A percentile compares a stretch with the other conserved stretches of the same genome.
Conservation (phyloP, 306 rosid genomes). For the Neltuma alba region DNA sequence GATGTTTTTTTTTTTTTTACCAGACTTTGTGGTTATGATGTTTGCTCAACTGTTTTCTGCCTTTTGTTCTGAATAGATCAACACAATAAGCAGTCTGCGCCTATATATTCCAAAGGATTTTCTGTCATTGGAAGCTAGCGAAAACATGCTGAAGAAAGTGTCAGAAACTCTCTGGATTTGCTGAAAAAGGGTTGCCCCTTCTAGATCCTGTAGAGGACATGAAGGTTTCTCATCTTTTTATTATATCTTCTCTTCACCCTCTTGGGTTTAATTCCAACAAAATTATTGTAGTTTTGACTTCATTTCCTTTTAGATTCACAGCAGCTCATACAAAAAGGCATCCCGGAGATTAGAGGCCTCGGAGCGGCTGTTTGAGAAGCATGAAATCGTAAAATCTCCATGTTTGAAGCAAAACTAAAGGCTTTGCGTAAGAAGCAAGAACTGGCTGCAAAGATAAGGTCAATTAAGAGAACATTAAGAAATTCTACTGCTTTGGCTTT, state of each 20-base stretch:
- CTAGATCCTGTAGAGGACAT: constrained; percentile 96
- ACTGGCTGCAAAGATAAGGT: constrained; percentile 68
- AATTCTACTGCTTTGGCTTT: constrained; percentile 83
- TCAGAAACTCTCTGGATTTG: constrained; percentile 74
- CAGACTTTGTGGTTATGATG: not conserved
- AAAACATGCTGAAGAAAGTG: constrained; percentile 80
- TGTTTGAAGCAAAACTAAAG: constrained; percentile 82
- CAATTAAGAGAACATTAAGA: constrained; percentile 73
- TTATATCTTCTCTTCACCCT: not conserved
- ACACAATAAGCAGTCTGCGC: constrained; percentile 66
- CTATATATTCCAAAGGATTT: constrained; percentile 85
- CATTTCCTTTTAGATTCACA: constrained; percentile 60
- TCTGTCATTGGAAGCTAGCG: constrained; percentile 78
- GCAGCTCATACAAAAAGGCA: constrained; percentile 70
- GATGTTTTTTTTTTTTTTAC: too few species aligned
- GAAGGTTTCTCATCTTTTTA: constrained; percentile 53
- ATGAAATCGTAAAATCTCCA: constrained; percentile 78
- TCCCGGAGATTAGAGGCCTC: constrained; percentile 84
- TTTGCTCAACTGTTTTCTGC: constrained; percentile 26
- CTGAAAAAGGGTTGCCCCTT: constrained; percentile 75
- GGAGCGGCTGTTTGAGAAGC: constrained; percentile 85
- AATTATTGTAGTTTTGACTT: not conserved
- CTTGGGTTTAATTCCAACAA: not conserved
- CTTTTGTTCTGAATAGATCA: constrained; percentile 53
- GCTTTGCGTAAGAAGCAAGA: constrained; percentile 79